Conservation (phyloP, 495 filamentous ascomycete species). For the Hypoxylon trugodes region DNA sequence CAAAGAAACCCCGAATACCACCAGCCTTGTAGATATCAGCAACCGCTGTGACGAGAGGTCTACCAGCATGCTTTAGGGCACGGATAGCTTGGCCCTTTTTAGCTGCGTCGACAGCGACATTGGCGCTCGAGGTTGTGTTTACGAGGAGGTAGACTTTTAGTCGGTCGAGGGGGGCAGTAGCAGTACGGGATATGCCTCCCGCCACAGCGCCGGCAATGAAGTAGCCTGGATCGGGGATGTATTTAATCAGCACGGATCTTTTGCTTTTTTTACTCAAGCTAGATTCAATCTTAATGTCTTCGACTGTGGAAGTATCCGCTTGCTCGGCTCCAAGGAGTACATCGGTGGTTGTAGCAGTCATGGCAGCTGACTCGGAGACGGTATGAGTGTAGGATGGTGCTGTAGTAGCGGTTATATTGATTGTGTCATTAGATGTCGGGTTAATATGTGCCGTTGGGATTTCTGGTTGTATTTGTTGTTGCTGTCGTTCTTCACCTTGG, state of each 20-base stretch:
- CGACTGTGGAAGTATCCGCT: slow-evolving; percentile 37
- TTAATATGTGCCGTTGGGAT: slow-evolving; percentile 7
- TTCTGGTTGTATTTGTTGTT: slow-evolving; percentile 4
- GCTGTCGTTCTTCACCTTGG: slow-evolving; percentile 11
- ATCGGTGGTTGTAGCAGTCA: slow-evolving; percentile 19
- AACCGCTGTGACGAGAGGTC: slow-evolving; percentile 75
- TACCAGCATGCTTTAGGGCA: slow-evolving; percentile 70
- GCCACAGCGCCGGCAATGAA: slow-evolving; percentile 94
- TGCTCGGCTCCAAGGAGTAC: slow-evolving; percentile 37
- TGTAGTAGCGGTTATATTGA: slow-evolving; percentile 24
- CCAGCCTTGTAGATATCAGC: slow-evolving; percentile 83
- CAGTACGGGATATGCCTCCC: slow-evolving; percentile 89
- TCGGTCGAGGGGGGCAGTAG: slow-evolving; percentile 94
- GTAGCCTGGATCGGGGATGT: slow-evolving; percentile 82
- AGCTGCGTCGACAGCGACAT: slow-evolving; percentile 67
- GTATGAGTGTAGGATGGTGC: slow-evolving; percentile 18
- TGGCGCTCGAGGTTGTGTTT: slow-evolving; percentile 71
- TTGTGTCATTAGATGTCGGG: slow-evolving; percentile 14
- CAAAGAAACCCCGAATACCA: slow-evolving; percentile 92
- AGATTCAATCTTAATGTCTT: slow-evolving; percentile 43
- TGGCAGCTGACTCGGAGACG: slow-evolving; percentile 2
- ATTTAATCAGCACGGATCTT: slow-evolving; percentile 60
- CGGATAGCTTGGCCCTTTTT: slow-evolving; percentile 74
- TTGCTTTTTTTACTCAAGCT: slow-evolving; percentile 43
- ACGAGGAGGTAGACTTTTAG: slow-evolving; percentile 98